Evolutionary conservation across 164 flowering plant genomes (phyloP).

Genomic region (Echeveria elegans): DNA sequence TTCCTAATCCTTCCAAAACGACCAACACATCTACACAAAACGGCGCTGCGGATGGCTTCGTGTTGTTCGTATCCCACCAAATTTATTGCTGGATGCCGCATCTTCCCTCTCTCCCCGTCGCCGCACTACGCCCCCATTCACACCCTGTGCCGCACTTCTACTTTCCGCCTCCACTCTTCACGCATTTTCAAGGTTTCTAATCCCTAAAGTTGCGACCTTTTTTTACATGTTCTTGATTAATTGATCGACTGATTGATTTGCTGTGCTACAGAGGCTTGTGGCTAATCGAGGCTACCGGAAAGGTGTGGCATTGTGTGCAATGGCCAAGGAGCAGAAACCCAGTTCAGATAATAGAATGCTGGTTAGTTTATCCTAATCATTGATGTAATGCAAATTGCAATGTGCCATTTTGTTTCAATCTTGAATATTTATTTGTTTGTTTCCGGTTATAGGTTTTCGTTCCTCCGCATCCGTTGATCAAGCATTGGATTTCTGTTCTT

Average conservation of each 20-base stretch:
- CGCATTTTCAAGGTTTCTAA: not conserved
- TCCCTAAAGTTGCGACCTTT: not conserved
- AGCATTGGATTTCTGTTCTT: slow-evolving; percentile 94
- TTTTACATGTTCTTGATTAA: no score
- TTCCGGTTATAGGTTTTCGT: slow-evolving; percentile 56
- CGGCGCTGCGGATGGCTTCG: not conserved
- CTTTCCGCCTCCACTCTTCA: not conserved
- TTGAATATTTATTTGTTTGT: not conserved
- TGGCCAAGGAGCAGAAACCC: not conserved
- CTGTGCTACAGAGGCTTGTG: not conserved
- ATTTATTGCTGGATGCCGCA: not conserved
- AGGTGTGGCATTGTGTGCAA: not conserved
- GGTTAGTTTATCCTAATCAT: not conserved
- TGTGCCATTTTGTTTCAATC: not conserved
- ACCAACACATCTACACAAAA: not conserved
- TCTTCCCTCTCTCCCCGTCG: not conserved
- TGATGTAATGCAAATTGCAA: not conserved
- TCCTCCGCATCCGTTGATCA: slow-evolving; percentile 93
- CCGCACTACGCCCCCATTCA: not conserved
- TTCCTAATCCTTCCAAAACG: no score
- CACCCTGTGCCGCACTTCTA: not conserved
- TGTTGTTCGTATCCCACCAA: not conserved
- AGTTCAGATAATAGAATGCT: not conserved
- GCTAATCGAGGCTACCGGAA: not conserved
- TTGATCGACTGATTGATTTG: no score